Evolutionary conservation across 2,329 filamentous ascomycete genomes (phyloP).

Genomic region (Aureobasidium sp.): DNA sequence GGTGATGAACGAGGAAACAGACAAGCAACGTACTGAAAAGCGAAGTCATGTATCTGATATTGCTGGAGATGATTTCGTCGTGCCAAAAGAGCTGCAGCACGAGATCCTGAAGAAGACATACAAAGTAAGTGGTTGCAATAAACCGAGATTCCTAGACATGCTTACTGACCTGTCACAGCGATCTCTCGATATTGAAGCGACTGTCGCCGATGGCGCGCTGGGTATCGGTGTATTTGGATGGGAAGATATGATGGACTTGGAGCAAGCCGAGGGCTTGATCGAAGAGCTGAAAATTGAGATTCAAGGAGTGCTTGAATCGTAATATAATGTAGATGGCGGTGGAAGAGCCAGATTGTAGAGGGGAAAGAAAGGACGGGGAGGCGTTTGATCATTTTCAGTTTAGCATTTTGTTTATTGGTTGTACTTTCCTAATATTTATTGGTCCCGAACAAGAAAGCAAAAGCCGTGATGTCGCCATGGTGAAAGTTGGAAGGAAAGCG

Average conservation of each 20-base stretch:
- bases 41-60: constrained; percentile 15
- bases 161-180: constrained; percentile 30
- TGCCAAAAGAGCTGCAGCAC: constrained; percentile 19
- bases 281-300: constrained; percentile 14
- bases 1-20: constrained; percentile 19
- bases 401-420: no score
- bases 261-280: constrained; percentile 26
- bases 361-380: no score
- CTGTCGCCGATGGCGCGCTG: constrained; percentile 37
- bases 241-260: constrained; percentile 32
- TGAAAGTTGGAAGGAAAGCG: neutral
- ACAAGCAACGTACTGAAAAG: constrained; percentile 16
- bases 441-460: no score
- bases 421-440: no score
- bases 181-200: constrained; percentile 48
- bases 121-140: constrained; percentile 26
- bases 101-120: constrained; percentile 24
- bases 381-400: no score
- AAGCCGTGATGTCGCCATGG: neutral
- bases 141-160: neutral
- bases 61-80: constrained; percentile 11
- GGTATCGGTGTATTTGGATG: constrained; percentile 47
- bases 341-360: no score
- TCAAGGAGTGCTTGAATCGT: neutral
- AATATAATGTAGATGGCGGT: no score